Base-by-base conservation (phyloP, 768 basidiomycete species). In the Hericium erinaceus region DNA sequence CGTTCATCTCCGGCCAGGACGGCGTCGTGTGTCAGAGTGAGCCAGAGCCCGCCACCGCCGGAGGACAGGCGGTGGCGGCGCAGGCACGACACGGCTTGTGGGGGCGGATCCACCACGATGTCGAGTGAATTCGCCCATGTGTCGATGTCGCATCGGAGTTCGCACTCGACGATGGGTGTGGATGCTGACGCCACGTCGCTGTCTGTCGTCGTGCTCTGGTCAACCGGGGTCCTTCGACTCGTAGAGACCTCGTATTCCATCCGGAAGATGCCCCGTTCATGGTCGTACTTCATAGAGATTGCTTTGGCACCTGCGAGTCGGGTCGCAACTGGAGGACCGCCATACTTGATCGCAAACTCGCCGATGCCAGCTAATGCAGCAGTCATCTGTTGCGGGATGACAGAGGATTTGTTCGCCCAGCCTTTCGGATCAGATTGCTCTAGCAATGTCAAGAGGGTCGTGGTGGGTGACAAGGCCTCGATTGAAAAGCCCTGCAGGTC, bases 401-500 rank as follows among this genome's bases (percentile, higher is more conserved):
- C 94, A 12, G 90, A 89, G 0, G 85, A 83, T 70, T 98, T 98
- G 72, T 91, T 93, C 5, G 92, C 85, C 95, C 95, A 98, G 49
- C 94, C 94, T 70, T 95, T 92, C 6, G 94, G 94, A 69, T 99
- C 95, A 11, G 92, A 94, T 70, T 98, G 97, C 66, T 98, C 95
- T 4, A 99, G 80, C 1, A 99, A 75, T 0, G 94, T 97, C 60
- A 99, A 83, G 11, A 90, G 82, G 0, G 95, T 97, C 2, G 97
- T 98, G 2, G 84, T 98, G 0, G 95, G 97, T 0, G 95, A 98
- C 9, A 99, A 76, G 0, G 89, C 81, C 70, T 98, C 95, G 64
- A 99, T 93, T 0, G 95, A 91, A 91, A 95, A 98, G 50, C 95
- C 97, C 73, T 93, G 94, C n/a, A 99, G 76, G 68, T 97, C 94